Base-by-base conservation (phyloP, 805 yeast genomes). In the Metschnikowia drakensbergensis region DNA sequence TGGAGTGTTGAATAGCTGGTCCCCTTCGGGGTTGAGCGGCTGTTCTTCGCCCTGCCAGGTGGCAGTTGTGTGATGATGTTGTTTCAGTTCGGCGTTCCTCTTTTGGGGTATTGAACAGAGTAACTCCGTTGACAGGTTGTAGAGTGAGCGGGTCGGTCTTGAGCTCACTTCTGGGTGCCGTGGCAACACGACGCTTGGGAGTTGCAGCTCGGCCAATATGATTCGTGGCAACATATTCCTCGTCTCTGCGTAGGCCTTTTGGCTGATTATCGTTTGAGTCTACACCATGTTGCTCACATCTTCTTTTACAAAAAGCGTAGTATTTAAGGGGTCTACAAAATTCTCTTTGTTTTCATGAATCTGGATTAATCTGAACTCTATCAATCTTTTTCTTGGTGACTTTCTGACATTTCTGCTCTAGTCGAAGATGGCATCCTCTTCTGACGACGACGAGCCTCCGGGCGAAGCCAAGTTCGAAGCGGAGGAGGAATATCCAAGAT, bases 121-220 rank as follows among this genome's bases (percentile, higher is more conserved):
- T 67, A 74, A 89, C 97, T 96, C 96, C 88, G 96, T 83, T 96
- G 96, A 91, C 96, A 83, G 91, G 86, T 86, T 86, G 85, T 69
- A 87, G 77, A 92, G 59, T 57, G 75, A 88, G 82, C 79, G 78
- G 72, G 72, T 62, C 64, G 80, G 77, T 64, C 76, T 81, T 79
- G 86, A 81, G 79, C 76, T 81, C 84, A 73, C 75, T 59, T 46
- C 13, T 54, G 59, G 27, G 58, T 66, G 64, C 54, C 60, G 50
- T 53, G 59, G 58, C 43, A 54, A 54, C 59, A 53, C 50, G 63
- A 58, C 52, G 62, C 61, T 58, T 35, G 34, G 68, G 17, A 69
- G 66, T 61, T 65, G 67, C 59, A 83, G 88, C 82, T 84, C 87
- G 85, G 75, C 77, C 85, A 72, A 69, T 73, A 79, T 71, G 54